Evolutionary conservation across 768 basidiomycete species (phyloP).

Genomic region (Boletellus ananas): DNA sequence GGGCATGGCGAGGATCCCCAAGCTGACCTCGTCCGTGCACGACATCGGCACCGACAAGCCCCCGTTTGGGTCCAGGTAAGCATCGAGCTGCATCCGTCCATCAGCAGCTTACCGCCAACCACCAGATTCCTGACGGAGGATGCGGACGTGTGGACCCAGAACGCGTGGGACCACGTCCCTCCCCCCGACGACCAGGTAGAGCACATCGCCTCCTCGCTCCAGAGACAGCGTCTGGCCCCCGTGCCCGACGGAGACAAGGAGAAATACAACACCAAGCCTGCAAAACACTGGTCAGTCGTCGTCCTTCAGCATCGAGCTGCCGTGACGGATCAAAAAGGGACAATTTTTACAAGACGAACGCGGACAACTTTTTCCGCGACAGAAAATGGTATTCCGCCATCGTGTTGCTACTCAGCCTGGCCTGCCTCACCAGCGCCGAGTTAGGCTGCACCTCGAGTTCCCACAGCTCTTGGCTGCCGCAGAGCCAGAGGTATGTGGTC

Average conservation of each 20-base stretch:
- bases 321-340: constrained; percentile 58
- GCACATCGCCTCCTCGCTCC: constrained; percentile 65
- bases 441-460: constrained; percentile 90
- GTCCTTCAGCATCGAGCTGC: constrained; percentile 27
- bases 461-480: constrained; percentile 77
- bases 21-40: constrained; percentile 62
- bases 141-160: constrained; percentile 77
- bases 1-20: constrained; percentile 21
- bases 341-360: constrained; percentile 85
- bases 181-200: constrained; percentile 77
- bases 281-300: constrained; percentile 60
- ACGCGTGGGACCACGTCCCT: constrained; percentile 90
- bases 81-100: not conserved
- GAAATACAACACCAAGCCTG: constrained; percentile 70
- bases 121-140: constrained; percentile 66
- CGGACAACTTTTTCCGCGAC: constrained; percentile 89
- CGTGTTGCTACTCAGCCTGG: not conserved
- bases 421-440: not conserved
- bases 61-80: constrained; percentile 68
- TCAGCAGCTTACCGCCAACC: not conserved
- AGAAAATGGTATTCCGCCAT: constrained; percentile 65
- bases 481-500: constrained; percentile 51
- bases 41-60: constrained; percentile 53
- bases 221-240: constrained; percentile 65
- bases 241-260: constrained; percentile 70